Conservation (phyloP, 2,329 filamentous ascomycete genomes). For the Trichoderma sp. region DNA sequence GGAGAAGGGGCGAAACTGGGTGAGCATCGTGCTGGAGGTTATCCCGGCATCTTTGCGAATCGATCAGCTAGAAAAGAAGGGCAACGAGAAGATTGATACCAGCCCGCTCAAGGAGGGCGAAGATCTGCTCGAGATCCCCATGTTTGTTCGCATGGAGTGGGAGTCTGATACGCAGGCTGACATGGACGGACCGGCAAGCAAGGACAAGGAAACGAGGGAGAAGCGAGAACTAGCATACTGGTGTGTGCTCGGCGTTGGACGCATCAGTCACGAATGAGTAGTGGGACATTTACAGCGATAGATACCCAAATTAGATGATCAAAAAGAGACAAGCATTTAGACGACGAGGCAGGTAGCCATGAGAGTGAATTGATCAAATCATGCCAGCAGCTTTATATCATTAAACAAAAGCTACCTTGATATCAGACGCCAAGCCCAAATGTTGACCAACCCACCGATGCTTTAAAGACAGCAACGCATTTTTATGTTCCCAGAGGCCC, state of each 20-base stretch:
- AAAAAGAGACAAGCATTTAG: slow-evolving; percentile 20
- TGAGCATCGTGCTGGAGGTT: slow-evolving; percentile 88
- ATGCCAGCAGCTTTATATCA: slow-evolving; percentile 42
- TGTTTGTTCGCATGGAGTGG: slow-evolving; percentile 92
- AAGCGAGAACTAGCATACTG: slow-evolving; percentile 91
- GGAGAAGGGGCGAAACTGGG: slow-evolving; percentile 92
- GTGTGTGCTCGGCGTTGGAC: slow-evolving; percentile 86
- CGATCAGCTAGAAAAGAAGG: slow-evolving; percentile 33
- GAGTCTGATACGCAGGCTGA: slow-evolving; percentile 68
- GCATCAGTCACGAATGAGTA: slow-evolving; percentile 56
- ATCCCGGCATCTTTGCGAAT: slow-evolving; percentile 59
- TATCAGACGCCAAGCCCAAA: slow-evolving; percentile 49
- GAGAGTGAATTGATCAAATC: slow-evolving; percentile 33
- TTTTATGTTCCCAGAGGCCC: slow-evolving; percentile 17
- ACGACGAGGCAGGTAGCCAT: slow-evolving; percentile 23
- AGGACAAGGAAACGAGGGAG: slow-evolving; percentile 63
- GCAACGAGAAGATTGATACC: slow-evolving; percentile 41
- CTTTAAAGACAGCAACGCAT: slow-evolving; percentile 33
- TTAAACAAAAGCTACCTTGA: slow-evolving; percentile 45
- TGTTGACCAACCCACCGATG: slow-evolving; percentile 40
- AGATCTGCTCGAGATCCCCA: slow-evolving; percentile 78
- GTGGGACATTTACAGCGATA: slow-evolving; percentile 23
- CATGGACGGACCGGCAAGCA: slow-evolving; percentile 51
- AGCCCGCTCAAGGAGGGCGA: slow-evolving; percentile 56
- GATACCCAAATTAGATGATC: slow-evolving; percentile 41